Percentiles rank a stretch among this genome's conserved stretches.
phyloP scores from a whole-genome alignment of 192 early-diverging fungal species.

The Coemansia biformis region DNA sequence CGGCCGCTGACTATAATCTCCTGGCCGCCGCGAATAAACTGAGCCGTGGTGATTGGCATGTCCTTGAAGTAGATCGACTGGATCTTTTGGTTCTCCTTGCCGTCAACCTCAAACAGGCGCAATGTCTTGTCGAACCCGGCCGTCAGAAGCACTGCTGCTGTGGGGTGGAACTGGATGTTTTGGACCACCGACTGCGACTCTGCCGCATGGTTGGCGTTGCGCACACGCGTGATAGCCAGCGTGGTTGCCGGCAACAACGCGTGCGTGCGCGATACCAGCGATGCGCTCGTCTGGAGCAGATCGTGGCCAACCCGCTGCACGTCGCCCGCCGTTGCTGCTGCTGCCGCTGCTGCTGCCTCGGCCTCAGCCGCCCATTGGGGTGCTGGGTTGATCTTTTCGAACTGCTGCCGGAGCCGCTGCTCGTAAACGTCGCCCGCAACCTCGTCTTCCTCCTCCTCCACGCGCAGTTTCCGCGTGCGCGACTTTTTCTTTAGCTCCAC shows the following conservation, averaged over 20 bases:
- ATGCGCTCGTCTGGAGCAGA: slow-evolving; percentile 20
- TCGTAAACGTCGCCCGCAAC: slow-evolving; percentile 81
- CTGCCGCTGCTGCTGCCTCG: too few relatives aligned
- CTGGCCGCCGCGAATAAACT: slow-evolving; percentile 70
- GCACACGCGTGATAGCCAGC: slow-evolving; percentile 27
- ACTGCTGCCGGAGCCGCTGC: slow-evolving; percentile 75
- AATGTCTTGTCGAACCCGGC: slow-evolving; percentile 85
- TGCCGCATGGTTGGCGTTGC: slow-evolving; percentile 30
- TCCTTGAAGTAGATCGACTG: slow-evolving; percentile 87
- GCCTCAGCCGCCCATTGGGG: slow-evolving; percentile 81
- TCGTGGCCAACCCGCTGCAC: slow-evolving; percentile 26
- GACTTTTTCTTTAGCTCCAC: slow-evolving; percentile 66
- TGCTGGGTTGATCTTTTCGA: slow-evolving; percentile 75
- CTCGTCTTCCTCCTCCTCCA: slow-evolving; percentile 64
- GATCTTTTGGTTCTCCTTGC: slow-evolving; percentile 87
- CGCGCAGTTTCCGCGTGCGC: slow-evolving; percentile 74
- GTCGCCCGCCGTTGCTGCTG: slow-evolving; percentile 33
- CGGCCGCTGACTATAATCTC: slow-evolving; percentile 74
- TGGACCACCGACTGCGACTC: slow-evolving; percentile 58
- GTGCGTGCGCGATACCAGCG: slow-evolving; percentile 11
- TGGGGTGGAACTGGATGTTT: slow-evolving; percentile 82
- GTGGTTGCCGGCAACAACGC: slow-evolving; percentile 11
- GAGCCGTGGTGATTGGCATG: slow-evolving; percentile 71
- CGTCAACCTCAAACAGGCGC: slow-evolving; percentile 84
- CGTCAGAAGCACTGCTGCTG: slow-evolving; percentile 79